These are phyloP conservation scores for Heimioporus sp. DNA, from an alignment of 768 basidiomycete species.

Conservation along the genomic window DNA sequence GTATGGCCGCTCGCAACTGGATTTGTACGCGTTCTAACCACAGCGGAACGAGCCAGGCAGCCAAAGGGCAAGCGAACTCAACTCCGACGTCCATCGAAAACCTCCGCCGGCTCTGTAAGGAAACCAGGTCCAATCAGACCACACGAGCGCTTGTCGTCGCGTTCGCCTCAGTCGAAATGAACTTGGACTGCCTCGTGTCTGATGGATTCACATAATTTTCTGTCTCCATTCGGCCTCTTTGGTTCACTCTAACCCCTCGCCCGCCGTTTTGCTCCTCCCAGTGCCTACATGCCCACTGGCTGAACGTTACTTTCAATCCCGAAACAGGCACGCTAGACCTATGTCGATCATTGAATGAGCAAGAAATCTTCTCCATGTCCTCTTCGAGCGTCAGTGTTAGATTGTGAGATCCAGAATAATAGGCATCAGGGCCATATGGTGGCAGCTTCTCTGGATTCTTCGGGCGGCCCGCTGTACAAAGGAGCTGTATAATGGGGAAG, in stretches of 20 bases:
- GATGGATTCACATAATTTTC: conserved; percentile 2
- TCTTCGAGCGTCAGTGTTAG: too few species aligned
- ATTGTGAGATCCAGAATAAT: not conserved
- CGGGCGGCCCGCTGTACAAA: not conserved
- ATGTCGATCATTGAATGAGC: not conserved
- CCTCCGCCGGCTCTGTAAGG: not conserved
- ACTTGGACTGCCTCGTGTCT: conserved; percentile 23
- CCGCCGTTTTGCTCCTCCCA: too few species aligned
- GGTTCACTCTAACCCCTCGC: not conserved
- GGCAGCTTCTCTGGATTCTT: not conserved
- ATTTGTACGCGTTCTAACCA: too few species aligned
- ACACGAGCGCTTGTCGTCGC: not conserved
- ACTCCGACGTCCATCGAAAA: not conserved
- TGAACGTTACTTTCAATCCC: not conserved
- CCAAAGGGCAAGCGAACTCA: not conserved
- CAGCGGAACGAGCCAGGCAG: not conserved
- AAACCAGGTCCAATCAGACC: conserved; percentile 4
- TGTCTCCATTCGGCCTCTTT: not conserved
- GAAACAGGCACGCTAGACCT: not conserved
- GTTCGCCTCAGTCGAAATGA: conserved; percentile 12
- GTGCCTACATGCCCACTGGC: not conserved
- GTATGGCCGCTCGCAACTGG: too few species aligned
- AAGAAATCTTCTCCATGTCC: too few species aligned
- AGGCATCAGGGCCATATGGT: not conserved
- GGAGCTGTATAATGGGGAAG: conserved; percentile 8